Evolutionary conservation across 352 stramenopile genomes (phyloP).

Genomic region (Phytophthora vignae): DNA sequence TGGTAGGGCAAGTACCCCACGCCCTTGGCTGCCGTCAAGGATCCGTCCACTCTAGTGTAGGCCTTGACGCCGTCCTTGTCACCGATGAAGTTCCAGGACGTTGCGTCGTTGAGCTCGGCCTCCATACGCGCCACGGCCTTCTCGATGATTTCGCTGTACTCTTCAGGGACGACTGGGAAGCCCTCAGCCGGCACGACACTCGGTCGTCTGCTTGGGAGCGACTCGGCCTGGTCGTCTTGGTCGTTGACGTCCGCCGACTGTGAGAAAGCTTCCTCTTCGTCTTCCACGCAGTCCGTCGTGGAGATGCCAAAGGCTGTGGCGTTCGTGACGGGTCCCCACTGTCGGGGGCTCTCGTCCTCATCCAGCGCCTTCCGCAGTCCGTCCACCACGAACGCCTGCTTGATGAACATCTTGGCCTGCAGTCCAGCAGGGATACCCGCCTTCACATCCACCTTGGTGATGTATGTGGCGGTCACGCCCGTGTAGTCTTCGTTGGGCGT

Average conservation of each 20-base stretch:
- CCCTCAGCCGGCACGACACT: constrained; percentile 53
- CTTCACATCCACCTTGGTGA: constrained; percentile 75
- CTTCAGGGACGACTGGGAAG: constrained; percentile 48
- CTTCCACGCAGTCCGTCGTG: constrained; percentile 51
- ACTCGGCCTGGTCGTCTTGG: constrained; percentile 35
- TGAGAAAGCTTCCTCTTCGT: constrained; percentile 47
- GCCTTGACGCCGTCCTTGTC: constrained; percentile 77
- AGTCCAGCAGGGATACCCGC: constrained; percentile 58
- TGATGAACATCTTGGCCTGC: constrained; percentile 78
- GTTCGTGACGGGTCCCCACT: constrained; percentile 58
- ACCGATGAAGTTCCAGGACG: constrained; percentile 70
- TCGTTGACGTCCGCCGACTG: constrained; percentile 24
- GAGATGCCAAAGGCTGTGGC: constrained; percentile 55
- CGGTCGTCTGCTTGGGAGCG: neutral
- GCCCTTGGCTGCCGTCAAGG: constrained; percentile 66
- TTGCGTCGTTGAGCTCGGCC: constrained; percentile 61
- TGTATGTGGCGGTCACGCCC: constrained; percentile 63
- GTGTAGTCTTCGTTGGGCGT: constrained; percentile 67
- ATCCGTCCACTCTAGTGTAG: constrained; percentile 74
- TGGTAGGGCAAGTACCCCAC: constrained; percentile 61
- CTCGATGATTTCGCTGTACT: constrained; percentile 66
- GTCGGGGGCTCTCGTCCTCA: constrained; percentile 40
- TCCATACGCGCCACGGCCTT: constrained; percentile 68
- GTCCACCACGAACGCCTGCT: constrained; percentile 76
- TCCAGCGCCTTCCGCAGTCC: constrained; percentile 63